Base-by-base conservation (phyloP, 148 eudicot species). In the Dysphania ambrosioides region DNA sequence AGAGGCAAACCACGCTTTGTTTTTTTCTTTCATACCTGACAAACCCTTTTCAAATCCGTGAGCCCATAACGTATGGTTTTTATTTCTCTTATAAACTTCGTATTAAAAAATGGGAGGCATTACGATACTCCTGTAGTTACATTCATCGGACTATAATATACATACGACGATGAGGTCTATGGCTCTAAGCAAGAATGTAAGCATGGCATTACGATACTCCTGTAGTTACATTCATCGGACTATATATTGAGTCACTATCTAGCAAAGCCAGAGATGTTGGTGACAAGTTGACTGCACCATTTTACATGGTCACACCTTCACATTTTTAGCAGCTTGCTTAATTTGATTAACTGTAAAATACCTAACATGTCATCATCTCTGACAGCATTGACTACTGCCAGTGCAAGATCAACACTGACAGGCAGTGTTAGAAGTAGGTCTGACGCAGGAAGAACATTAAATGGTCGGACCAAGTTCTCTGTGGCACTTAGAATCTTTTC, bases 401-500 rank as follows among this genome's bases (percentile, higher is more conserved):
- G 81, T 57, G 98, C 98, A 71, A 95, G 82, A 71, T 92, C 96
- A 12, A 92, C 98, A 56, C 92, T 95, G 27, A 95, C 86, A 0
- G 98, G 98, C n/a, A 97, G 96, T 8, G 93, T 94, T 74, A 95
- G 79, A 29, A 95, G 55, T 72, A 95, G 79, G 82, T 95, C 98
- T 0, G 98, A 95, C 29, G 89, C 97, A 11, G 97, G 98, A 61
- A 95, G 87, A 44, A 90, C 80, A 61, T 36, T 92, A 78, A 95
- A 72, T 8, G 98, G 98, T 64, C 75, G 83, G 56, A 84, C 89
- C 53, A 95, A 81, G 79, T 80, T 92, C 70, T 87, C 89, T 1
- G 89, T 82, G 42, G 92, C 90, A 59, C 41, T 59, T 49, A 95
- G 82, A 78, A 95, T 30, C 66, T 74, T 95, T 73, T 95, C 98